Base-by-base conservation (phyloP, 1,284 basidiomycete species). In the Rugosomyces carneus region DNA sequence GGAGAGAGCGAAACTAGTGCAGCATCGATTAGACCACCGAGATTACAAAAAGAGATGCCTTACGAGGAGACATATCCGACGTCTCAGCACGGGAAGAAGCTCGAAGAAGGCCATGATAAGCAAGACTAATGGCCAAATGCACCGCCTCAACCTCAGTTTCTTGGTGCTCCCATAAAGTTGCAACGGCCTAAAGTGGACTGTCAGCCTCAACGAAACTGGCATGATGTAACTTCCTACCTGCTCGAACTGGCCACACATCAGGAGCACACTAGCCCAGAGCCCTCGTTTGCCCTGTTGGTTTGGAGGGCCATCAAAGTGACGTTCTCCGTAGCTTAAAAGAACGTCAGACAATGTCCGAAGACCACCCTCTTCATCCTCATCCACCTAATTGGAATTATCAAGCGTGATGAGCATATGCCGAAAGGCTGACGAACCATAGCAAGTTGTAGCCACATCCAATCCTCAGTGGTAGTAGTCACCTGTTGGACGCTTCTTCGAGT, bases 381-480 rank as follows among this genome's bases (percentile, higher is more conserved):
- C 85, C 13, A 83, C 72, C 80, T 84, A 51, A 32, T 32, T n/a
- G 34, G 7, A 20, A 31, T 34, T 50, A 29, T 39, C 49, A 37
- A 39, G 13, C 35, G 44, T 19, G 8, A 4, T 8, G 10, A 2
- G 40, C 3, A 18, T 38, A 37, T 21, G 10, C 13, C 19, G 31
- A 15, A 42, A 37, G 21, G 39, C 10, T 37, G n/a, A 53, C 64
- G 16, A 42, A 80, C 83, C 86, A 98, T 86, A 13, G 82, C 78
- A 15, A 99, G 77, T 70, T 99, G 95, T 71, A 96, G 82, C 95
- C 95, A 99, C 29, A 98, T 74, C 95, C 96, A 99, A 65, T 98
- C 95, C 62, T 98, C 95, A 3, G 92, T 95, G 5, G 91, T 95
- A 13, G 80, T 77, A 0, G 93, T 96, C 4, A 98, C 90, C 40